phyloP scores from a whole-genome alignment of 768 basidiomycete genomes.

The Leccinum variicolor region DNA sequence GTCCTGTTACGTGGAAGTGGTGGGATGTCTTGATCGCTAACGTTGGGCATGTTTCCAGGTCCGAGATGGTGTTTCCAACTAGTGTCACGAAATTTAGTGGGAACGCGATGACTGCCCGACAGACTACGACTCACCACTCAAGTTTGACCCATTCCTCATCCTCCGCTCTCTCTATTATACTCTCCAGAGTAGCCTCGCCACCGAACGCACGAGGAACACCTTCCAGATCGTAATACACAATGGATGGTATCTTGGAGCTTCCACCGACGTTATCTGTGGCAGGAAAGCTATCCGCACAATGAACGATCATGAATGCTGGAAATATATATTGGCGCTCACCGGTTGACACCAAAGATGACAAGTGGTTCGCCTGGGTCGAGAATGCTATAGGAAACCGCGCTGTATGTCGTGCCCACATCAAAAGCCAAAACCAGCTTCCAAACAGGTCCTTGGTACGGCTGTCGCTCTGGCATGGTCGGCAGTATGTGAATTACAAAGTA shows the following conservation, averaged over 20 bases:
- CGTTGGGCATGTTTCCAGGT: constrained; percentile 20
- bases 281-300: constrained; percentile 38
- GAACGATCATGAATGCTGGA: background rate
- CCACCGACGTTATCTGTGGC: constrained; percentile 43
- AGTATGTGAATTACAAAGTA: no score
- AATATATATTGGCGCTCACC: constrained; percentile 11
- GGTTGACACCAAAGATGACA: constrained; percentile 16
- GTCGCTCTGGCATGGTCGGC: constrained; percentile 26
- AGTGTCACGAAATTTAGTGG: constrained; percentile 1
- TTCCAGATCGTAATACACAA: constrained; percentile 43
- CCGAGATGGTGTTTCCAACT: constrained; percentile 37
- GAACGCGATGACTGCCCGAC: background rate
- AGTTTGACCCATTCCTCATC: constrained; percentile 31
- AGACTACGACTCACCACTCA: constrained; percentile 27
- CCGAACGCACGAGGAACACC: constrained; percentile 44
- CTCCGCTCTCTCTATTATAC: constrained; percentile 36
- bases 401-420: constrained; percentile 51
- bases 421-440: constrained; percentile 48
- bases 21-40: constrained; percentile 35
- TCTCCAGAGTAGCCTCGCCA: constrained; percentile 39
- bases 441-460: constrained; percentile 37
- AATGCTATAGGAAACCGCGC: constrained; percentile 43
- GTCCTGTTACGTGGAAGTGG: constrained; percentile 42
- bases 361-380: constrained; percentile 29
- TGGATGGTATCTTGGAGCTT: constrained; percentile 48